Base-by-base conservation (phyloP, 768 basidiomycete species). In the Tricholoma sp. region DNA sequence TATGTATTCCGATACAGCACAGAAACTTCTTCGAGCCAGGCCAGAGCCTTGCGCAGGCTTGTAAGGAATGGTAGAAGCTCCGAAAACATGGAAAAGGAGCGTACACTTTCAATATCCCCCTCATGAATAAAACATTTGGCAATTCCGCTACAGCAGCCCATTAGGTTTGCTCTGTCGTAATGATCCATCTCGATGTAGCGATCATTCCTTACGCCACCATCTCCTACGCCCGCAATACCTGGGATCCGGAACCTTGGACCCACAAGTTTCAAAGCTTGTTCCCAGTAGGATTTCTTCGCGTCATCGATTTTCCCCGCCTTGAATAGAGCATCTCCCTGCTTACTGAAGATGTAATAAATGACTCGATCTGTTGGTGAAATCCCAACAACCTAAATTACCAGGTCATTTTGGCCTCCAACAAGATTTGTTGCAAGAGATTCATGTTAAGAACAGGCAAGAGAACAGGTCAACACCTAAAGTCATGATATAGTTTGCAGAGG, bases 21-120 rank as follows among this genome's bases (percentile, higher is more conserved):
- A 16, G 64, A 54, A 5, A 67, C 64, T 59, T 74, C 71, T 18
- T 67, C 63, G 3, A 66, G 35, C 70, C 70, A 74, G 16, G 62
- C 60, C 14, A 74, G 52, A 2, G 71, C 70, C 72, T 73, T 63
- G 63, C 63, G 22, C 14, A 27, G 12, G 11, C 2, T 19, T 6
- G 9, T 41, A 27, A 27, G 24, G 5, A 27, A 27, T 27, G 24
- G 24, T 2, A 9, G 22, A 39, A 37, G 11, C 7, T 32, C 31
- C 3, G 31, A 32, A 32, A 5, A 19, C 12, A 35, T 34, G 39
- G 29, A 59, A 18, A 59, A 21, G n/a, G 50, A 45, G 29, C 59
- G 31, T 14, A 57, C 54, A 45, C 52, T 61, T 41, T 57, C 57
- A 6, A 51, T 41, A 27, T 62, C 60, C 6, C 52, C 55, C 39